Evolutionary conservation across 106 monocot genomes (phyloP).

Genomic region (Acorus gramineus): DNA sequence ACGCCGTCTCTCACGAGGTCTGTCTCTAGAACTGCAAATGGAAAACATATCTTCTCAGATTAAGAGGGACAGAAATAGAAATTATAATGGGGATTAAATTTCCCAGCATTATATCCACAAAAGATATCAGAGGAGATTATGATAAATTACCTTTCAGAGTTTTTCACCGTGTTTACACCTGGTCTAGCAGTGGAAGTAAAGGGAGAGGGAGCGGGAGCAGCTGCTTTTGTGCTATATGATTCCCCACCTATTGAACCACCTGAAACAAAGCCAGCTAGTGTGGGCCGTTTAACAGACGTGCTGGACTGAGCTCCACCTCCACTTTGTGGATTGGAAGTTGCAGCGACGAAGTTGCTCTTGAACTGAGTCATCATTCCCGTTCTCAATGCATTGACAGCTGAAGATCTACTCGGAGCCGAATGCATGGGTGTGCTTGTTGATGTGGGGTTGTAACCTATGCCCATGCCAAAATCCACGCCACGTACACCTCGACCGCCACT

Average conservation of each 20-base stretch:
- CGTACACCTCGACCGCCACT: conserved; percentile 69
- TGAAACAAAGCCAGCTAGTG: conserved; percentile 69
- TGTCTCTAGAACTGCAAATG: conserved; percentile 70
- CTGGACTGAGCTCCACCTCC: conserved; percentile 17
- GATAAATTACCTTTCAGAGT: conserved; percentile 40
- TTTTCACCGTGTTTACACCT: conserved; percentile 17
- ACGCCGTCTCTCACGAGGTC: conserved; percentile 60
- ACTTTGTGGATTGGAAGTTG: conserved; percentile 33
- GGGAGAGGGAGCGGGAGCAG: too few species aligned
- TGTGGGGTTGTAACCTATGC: conserved; percentile 71
- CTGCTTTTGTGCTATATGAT: conserved; percentile 18
- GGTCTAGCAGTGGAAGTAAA: conserved; percentile 10
- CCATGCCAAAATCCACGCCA: conserved; percentile 87
- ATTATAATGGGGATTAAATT: background rate
- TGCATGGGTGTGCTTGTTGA: conserved; percentile 35
- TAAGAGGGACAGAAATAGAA: background rate
- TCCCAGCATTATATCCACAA: background rate
- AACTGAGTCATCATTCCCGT: conserved; percentile 79
- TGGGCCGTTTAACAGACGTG: conserved; percentile 23
- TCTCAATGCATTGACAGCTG: conserved; percentile 58
- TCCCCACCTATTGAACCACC: conserved; percentile 89
- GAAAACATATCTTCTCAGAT: conserved; percentile 2
- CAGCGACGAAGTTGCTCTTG: conserved; percentile 81
- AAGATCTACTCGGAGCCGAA: conserved; percentile 39
- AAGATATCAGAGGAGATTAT: background rate